Evolutionary conservation across 1,139 yeast genomes (phyloP).

Genomic region (Blastobotrys petasosporus): DNA sequence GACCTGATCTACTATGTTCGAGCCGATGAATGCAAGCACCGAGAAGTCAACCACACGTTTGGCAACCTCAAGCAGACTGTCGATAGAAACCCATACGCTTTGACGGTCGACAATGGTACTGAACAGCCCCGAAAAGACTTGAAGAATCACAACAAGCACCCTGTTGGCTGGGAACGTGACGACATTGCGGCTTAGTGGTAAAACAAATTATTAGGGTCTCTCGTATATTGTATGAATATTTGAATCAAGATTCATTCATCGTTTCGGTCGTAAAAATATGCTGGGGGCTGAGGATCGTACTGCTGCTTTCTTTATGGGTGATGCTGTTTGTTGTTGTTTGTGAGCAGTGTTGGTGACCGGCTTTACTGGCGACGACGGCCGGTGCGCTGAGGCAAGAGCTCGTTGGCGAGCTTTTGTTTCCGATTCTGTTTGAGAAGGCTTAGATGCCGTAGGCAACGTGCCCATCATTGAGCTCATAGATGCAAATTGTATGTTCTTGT

Average conservation of each 20-base stretch:
- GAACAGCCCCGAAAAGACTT: conserved; percentile 57
- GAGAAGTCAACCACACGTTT: conserved; percentile 72
- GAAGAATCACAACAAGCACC: conserved; percentile 40
- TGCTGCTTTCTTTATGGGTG: conserved; percentile 3
- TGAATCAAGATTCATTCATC: neutral
- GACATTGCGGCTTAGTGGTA: conserved; percentile 37
- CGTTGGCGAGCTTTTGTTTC: neutral
- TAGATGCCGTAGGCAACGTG: neutral
- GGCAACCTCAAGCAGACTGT: conserved; percentile 50
- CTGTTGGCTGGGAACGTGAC: conserved; percentile 60
- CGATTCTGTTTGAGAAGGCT: neutral
- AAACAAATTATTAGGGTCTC: neutral
- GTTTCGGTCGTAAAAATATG: conserved; percentile 10
- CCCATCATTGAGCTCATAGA: neutral
- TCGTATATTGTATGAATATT: neutral
- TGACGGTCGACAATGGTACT: conserved; percentile 37
- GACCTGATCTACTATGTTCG: conserved; percentile 56
- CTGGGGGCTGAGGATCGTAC: conserved; percentile 3
- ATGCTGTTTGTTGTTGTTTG: neutral
- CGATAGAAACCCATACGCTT: conserved; percentile 68
- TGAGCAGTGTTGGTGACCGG: neutral
- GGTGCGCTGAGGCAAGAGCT: no score
- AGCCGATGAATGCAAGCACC: conserved; percentile 68
- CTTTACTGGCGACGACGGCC: neutral
- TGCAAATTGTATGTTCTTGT: conserved; percentile 22